Evolutionary conservation across 2,329 filamentous ascomycete species (phyloP).

Genomic region (Cladophialophora carrionii): DNA sequence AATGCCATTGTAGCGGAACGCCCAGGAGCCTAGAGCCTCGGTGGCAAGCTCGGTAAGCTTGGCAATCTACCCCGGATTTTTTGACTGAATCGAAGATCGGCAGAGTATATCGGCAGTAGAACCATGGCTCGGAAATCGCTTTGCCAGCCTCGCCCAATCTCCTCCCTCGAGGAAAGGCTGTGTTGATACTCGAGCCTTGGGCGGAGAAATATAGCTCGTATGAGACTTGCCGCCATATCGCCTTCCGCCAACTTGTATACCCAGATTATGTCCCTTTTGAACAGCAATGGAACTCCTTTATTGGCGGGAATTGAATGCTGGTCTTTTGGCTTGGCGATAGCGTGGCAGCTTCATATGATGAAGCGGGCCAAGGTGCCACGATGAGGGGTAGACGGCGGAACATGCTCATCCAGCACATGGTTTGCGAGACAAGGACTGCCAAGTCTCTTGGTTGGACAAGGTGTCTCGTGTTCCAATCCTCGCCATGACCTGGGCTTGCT

Average conservation of each 20-base stretch:
- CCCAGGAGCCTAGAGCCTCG: background rate
- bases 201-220: background rate
- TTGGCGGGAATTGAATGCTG: background rate
- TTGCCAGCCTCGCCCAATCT: background rate
- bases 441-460: conserved; percentile 12
- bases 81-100: background rate
- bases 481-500: background rate
- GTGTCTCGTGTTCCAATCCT: conserved; percentile 1
- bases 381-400: conserved; percentile 13
- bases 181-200: background rate
- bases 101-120: background rate
- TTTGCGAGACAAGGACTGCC: conserved; percentile 8
- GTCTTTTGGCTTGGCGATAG: background rate
- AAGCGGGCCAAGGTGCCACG: conserved; percentile 18
- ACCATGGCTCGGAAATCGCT: background rate
- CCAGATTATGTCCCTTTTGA: background rate
- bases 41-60: conserved; percentile 3
- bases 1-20: background rate
- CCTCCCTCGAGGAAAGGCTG: background rate
- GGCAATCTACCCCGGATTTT: conserved; percentile 2
- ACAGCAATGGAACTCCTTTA: background rate
- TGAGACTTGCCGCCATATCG: background rate
- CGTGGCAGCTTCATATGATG: conserved; percentile 5
- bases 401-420: background rate
- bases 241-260: background rate